These are phyloP conservation scores for Cercospora canescens DNA, from an alignment of 2,329 filamentous ascomycete species.

Conservation along the genomic window DNA sequence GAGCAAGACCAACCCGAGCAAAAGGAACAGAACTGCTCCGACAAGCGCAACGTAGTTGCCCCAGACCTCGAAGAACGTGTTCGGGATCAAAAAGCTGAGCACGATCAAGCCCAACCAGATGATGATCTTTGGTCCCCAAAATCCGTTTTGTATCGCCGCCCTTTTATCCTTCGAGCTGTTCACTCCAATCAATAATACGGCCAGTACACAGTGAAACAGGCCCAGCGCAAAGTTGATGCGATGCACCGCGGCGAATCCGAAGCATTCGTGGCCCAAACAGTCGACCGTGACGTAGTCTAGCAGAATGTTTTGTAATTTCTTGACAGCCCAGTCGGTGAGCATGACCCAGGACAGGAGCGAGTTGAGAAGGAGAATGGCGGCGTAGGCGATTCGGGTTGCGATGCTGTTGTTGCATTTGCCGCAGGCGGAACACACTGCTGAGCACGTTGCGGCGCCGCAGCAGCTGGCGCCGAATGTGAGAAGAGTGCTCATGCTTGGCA, in stretches of 20 bases:
- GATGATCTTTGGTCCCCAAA: conserved; percentile 95
- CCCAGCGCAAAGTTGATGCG: conserved; percentile 97
- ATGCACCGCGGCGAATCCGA: conserved; percentile 95
- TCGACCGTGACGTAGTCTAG: conserved; percentile 95
- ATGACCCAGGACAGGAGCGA: conserved; percentile 98
- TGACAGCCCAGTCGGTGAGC: conserved; percentile 97
- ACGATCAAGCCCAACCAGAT: conserved; percentile 86
- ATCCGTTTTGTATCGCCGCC: conserved; percentile 93
- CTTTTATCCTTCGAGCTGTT: conserved; percentile 82
- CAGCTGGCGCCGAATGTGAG: conserved; percentile 82
- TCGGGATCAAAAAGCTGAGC: conserved; percentile 91
- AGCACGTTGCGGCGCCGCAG: conserved; percentile 92
- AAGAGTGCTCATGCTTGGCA: conserved; percentile 83
- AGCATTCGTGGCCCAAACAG: conserved; percentile 81
- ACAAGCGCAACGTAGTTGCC: conserved; percentile 90
- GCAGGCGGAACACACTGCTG: conserved; percentile 91
- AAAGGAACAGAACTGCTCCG: conserved; percentile 88
- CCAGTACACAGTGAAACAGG: conserved; percentile 86
- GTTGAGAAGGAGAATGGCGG: conserved; percentile 91
- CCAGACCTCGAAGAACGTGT: conserved; percentile 92
- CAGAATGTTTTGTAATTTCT: conserved; percentile 88
- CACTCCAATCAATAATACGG: conserved; percentile 81
- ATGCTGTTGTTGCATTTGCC: conserved; percentile 98
- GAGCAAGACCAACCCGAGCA: conserved; percentile 86
- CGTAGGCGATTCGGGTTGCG: conserved; percentile 83